Percentiles rank a stretch among this genome's conserved stretches.
Conservation (phyloP, 2,329 filamentous ascomycete genomes). For the Herpotrichia juniperi region DNA sequence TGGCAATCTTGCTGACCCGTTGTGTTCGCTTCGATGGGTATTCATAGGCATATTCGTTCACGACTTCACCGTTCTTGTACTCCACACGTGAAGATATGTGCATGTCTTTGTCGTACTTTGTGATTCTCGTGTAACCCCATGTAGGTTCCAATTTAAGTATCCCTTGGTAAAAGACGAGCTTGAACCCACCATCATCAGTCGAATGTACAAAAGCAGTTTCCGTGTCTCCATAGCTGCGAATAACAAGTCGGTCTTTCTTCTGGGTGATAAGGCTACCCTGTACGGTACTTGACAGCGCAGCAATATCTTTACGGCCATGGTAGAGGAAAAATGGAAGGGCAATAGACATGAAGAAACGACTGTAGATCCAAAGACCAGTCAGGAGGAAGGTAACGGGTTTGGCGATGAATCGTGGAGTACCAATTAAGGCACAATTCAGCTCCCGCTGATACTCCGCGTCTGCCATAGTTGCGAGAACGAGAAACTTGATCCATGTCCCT, state of each 20-base stretch:
- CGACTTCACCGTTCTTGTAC: conserved; percentile 49
- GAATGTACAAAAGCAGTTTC: conserved; percentile 58
- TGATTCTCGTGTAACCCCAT: conserved; percentile 52
- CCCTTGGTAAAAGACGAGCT: conserved; percentile 44
- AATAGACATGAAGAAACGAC: conserved; percentile 51
- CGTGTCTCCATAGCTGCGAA: conserved; percentile 55
- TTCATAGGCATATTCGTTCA: conserved; percentile 59
- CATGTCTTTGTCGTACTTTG: conserved; percentile 56
- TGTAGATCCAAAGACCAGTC: conserved; percentile 57
- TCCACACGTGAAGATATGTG: conserved; percentile 53
- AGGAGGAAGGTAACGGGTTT: conserved; percentile 48
- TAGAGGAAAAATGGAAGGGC: conserved; percentile 56
- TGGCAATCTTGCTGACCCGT: conserved; percentile 47
- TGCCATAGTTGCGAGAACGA: conserved; percentile 57
- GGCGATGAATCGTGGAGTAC: conserved; percentile 42
- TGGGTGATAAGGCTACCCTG: conserved; percentile 57
- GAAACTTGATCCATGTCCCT: conserved; percentile 55
- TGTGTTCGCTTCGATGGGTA: conserved; percentile 41
- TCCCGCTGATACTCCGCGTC: conserved; percentile 60
- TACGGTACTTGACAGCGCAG: conserved; percentile 55
- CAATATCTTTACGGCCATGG: conserved; percentile 55
- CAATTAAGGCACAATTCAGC: conserved; percentile 51
- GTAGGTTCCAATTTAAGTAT: conserved; percentile 53
- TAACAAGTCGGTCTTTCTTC: conserved; percentile 54
- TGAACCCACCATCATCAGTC: conserved; percentile 43